Evolutionary conservation across 2,329 filamentous ascomycete genomes (phyloP), one percentile per base, ranked within the genome.

Genomic region (Penicillium verrucosum): DNA sequence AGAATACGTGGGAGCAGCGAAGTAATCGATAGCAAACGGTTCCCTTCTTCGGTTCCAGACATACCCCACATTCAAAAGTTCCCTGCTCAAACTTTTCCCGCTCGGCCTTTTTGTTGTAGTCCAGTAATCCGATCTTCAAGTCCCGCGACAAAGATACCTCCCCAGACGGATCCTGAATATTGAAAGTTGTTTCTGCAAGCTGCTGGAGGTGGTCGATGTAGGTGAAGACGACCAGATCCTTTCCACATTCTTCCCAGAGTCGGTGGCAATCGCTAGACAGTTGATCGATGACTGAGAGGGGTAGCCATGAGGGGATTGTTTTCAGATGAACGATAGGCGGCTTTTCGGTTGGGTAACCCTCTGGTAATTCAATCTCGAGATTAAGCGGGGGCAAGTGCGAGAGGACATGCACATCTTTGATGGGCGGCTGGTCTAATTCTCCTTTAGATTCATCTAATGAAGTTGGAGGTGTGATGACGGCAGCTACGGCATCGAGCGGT

Each of bases 11-110:
- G 0, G 85, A 86, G 72, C 94, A 99, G 57, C 88, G 85, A 44
- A 89, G 75, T 81, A 97, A 87, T 41, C 85, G 84, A 75, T 97
- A 89, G 71, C 94, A 97, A 11, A 80, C 82, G 0, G 78, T 75
- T 1, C 94, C 94, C 71, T 95, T 97, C 74, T 96, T 96, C 0
- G 92, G 92, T 72, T 97, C 93, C 45, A 97, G 75, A 70, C 92
- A 97, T 46, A 97, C 83, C 1, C 89, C 90, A 63, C 93, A 97
- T 51, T 92, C 86, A 69, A 94, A 97, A 0, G 90, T 96, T 65
- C 88, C 89, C 63, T 85, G 85, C 58, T 94, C 87, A 70, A 97
- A 97, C 0, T 86, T 85, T 23, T 85, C 84, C 53, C 85, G 84
- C 68, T 88, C 89, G 7, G 89, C 86, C 59, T 87, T 86, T 57